These are phyloP conservation scores for Alternaria incomplexa DNA, from an alignment of 2,329 filamentous ascomycete genomes.

Conservation along the genomic window DNA sequence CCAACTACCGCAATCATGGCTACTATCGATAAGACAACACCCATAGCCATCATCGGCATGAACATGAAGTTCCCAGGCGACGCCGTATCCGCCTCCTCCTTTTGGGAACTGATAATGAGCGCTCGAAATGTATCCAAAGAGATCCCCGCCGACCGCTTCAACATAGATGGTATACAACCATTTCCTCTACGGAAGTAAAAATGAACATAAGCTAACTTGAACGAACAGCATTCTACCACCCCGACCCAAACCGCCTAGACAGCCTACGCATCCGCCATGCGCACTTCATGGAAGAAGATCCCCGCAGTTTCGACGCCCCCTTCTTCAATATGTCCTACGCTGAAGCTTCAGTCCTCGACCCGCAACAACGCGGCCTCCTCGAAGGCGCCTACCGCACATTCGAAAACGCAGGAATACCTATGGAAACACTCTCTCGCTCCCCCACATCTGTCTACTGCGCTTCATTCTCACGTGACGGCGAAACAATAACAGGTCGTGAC, in stretches of 20 bases:
- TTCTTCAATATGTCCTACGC: conserved; percentile 22
- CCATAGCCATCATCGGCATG: conserved; percentile 17
- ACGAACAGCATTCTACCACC: neutral
- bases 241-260: conserved; percentile 7
- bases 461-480: conserved; percentile 5
- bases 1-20: neutral
- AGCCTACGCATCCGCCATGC: neutral
- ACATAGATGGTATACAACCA: conserved; percentile 9
- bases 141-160: conserved; percentile 17
- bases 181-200: neutral
- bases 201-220: neutral
- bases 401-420: conserved; percentile 24
- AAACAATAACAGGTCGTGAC: conserved; percentile 5
- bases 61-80: conserved; percentile 14
- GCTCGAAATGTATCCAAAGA: conserved; percentile 9
- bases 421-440: conserved; percentile 8
- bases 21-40: neutral
- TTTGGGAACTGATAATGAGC: conserved; percentile 23
- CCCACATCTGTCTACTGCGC: conserved; percentile 20
- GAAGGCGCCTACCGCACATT: conserved; percentile 30
- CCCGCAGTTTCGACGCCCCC: conserved; percentile 19
- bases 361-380: conserved; percentile 26
- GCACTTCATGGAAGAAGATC: conserved; percentile 23
- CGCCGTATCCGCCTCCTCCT: conserved; percentile 10
- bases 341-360: conserved; percentile 19